These are phyloP conservation scores for Pichia kudriavzevii DNA, from an alignment of 1,139 yeast species.

Conservation along the genomic window DNA sequence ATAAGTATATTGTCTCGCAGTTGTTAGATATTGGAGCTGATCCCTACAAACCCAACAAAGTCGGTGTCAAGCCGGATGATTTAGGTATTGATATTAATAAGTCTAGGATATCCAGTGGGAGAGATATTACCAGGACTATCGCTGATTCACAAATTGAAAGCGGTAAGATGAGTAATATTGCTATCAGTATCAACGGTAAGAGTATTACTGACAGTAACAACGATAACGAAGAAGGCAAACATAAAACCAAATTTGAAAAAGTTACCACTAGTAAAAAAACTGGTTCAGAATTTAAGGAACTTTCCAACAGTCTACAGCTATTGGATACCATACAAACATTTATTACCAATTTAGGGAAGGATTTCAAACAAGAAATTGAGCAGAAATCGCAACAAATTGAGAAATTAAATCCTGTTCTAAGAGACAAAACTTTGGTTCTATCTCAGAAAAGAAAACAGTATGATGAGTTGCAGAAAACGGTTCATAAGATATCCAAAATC, in stretches of 20 bases:
- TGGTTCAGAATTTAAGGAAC: not conserved
- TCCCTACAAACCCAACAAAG: constrained; percentile 65
- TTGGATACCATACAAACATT: constrained; percentile 37
- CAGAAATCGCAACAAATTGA: constrained; percentile 40
- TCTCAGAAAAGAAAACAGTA: constrained; percentile 38
- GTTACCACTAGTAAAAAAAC: not conserved
- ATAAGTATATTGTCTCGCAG: constrained; percentile 71
- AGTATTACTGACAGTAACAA: not conserved
- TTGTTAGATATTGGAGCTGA: constrained; percentile 85
- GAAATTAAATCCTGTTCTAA: constrained; percentile 38
- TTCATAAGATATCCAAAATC: constrained; percentile 36
- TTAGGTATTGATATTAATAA: constrained; percentile 47
- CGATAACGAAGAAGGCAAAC: not conserved
- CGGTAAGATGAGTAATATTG: not conserved
- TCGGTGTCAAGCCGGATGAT: constrained; percentile 80
- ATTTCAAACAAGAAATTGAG: constrained; percentile 42
- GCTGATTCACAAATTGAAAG: not conserved
- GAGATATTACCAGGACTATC: not conserved
- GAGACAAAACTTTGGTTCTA: constrained; percentile 40
- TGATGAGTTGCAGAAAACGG: constrained; percentile 36
- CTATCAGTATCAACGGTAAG: not conserved
- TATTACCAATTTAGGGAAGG: constrained; percentile 34
- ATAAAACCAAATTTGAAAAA: not conserved
- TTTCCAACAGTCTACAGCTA: constrained; percentile 31
- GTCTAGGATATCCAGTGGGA: not conserved